Base-by-base conservation (phyloP, 306 rosid genomes). In the Trifolium subterraneum region DNA sequence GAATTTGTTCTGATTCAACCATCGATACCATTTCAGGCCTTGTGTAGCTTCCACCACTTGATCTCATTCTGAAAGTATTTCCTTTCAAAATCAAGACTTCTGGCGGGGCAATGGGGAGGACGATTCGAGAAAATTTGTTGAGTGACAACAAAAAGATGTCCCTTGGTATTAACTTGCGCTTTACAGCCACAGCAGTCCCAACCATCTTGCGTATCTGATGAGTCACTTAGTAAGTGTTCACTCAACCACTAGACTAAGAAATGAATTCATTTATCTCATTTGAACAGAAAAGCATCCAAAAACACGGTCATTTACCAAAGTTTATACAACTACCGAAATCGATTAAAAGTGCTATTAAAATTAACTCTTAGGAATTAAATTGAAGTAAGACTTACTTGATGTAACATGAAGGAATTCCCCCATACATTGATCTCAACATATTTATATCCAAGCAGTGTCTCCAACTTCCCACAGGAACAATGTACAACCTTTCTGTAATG, bases 391-490 rank as follows among this genome's bases (percentile, higher is more conserved):
- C 91, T 84, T 85, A 90, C 98, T 86, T 94, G 98, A 83, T 90
- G 97, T 74, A 92, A 75, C 96, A 94, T 94, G 87, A 94, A 94
- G 36, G 96, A 92, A 79, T 94, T 95, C 75, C 97, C 98, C 96
- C 92, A 94, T 60, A 94, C 84, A 56, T 86, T 77, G 61, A 94
- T 20, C 89, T 90, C 97, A 39, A 90, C 73, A 48, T 64, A 90
- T 10, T 81, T 59, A 78, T 56, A 60, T 71, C 90, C 90, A 64
- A 72, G 76, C 1, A 92, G 90, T 19, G 72, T 84, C 89, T 90
- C 93, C 69, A 94, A 84, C 78, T 84, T 87, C 42, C 85, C 97
- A 74, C 96, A 90, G 65, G 90, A 90, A 81, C 91, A 87, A 41
- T 14, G 65, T 11, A 85, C 68, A 64, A 91, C 71, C 79, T 81